Conservation (phyloP, 2,329 filamentous ascomycete species). For the Eutypella sp. region DNA sequence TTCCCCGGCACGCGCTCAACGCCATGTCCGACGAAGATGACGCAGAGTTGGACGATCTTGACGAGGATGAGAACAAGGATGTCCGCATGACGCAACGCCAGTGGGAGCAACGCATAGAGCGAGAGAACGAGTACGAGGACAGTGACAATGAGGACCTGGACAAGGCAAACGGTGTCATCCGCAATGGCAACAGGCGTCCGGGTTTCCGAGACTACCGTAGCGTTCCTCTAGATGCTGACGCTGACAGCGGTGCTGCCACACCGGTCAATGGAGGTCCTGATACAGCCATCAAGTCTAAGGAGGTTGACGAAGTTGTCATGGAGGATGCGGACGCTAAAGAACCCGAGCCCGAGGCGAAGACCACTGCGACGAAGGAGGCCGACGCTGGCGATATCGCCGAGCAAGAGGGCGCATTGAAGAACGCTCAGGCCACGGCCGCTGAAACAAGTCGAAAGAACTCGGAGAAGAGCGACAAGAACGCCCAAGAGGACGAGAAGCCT, state of each 20-base stretch:
- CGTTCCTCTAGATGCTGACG: constrained; percentile 36
- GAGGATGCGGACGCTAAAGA: constrained; percentile 21
- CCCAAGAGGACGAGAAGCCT: constrained; percentile 7
- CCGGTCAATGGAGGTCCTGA: constrained; percentile 31
- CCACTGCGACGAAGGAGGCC: constrained; percentile 30
- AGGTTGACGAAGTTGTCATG: constrained; percentile 37
- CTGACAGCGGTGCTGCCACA: constrained; percentile 34
- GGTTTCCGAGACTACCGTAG: constrained; percentile 48
- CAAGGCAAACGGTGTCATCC: constrained; percentile 64
- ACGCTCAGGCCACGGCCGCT: constrained; percentile 21
- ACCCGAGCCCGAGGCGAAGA: constrained; percentile 11
- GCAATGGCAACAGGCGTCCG: constrained; percentile 44
- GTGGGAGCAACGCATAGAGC: constrained; percentile 73
- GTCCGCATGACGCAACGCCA: constrained; percentile 73
- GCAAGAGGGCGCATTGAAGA: constrained; percentile 18
- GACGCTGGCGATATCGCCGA: constrained; percentile 11
- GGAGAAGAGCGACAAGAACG: constrained; percentile 12
- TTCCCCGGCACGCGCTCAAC: constrained; percentile 56
- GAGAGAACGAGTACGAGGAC: constrained; percentile 78
- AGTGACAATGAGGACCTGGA: constrained; percentile 86
- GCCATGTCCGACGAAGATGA: constrained; percentile 64
- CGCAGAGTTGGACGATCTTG: constrained; percentile 61
- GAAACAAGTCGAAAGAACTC: constrained; percentile 27
- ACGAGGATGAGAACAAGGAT: constrained; percentile 84
- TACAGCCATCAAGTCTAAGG: constrained; percentile 30